A percentile compares a stretch with the other conserved stretches of the same genome.
Conservation (phyloP, 2,329 filamentous ascomycete species). For the Stromatinia cepivora region DNA sequence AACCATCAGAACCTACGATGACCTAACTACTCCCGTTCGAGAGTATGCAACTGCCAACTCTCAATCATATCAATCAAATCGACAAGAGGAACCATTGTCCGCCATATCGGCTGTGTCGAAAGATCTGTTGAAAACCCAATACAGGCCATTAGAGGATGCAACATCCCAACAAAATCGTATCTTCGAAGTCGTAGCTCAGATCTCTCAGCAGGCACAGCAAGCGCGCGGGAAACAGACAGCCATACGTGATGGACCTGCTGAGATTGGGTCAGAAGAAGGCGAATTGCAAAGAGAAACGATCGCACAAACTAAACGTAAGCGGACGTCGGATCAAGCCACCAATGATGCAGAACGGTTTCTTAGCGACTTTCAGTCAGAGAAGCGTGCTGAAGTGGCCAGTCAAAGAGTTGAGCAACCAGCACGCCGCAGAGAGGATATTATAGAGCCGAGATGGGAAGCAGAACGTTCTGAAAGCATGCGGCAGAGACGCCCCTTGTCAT, state of each 20-base stretch:
- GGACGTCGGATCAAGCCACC: slow-evolving; percentile 36
- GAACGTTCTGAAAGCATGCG: slow-evolving; percentile 26
- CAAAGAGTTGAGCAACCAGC: slow-evolving; percentile 22
- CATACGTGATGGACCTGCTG: slow-evolving; percentile 30
- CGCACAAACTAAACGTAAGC: slow-evolving; percentile 19
- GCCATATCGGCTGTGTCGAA: not conserved
- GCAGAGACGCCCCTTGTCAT: slow-evolving; percentile 26
- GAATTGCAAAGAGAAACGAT: slow-evolving; percentile 37
- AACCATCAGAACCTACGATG: slow-evolving; percentile 28
- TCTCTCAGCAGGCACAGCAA: slow-evolving; percentile 37
- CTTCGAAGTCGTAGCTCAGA: slow-evolving; percentile 37
- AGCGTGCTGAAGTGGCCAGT: not conserved
- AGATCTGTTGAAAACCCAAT: not conserved
- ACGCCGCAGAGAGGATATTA: slow-evolving; percentile 25
- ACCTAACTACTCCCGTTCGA: slow-evolving; percentile 22
- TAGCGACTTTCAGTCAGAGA: slow-evolving; percentile 40
- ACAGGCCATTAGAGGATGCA: slow-evolving; percentile 28
- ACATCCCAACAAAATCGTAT: slow-evolving; percentile 33
- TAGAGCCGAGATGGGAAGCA: slow-evolving; percentile 29
- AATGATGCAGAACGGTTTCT: slow-evolving; percentile 45
- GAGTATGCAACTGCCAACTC: slow-evolving; percentile 30
- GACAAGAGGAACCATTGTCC: slow-evolving; percentile 22
- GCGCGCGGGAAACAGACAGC: slow-evolving; percentile 28
- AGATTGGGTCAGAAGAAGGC: slow-evolving; percentile 44
- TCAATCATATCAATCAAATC: slow-evolving; percentile 28